These are phyloP conservation scores for Platismatia glauca DNA, from an alignment of 495 filamentous ascomycete genomes.

Conservation along the genomic window DNA sequence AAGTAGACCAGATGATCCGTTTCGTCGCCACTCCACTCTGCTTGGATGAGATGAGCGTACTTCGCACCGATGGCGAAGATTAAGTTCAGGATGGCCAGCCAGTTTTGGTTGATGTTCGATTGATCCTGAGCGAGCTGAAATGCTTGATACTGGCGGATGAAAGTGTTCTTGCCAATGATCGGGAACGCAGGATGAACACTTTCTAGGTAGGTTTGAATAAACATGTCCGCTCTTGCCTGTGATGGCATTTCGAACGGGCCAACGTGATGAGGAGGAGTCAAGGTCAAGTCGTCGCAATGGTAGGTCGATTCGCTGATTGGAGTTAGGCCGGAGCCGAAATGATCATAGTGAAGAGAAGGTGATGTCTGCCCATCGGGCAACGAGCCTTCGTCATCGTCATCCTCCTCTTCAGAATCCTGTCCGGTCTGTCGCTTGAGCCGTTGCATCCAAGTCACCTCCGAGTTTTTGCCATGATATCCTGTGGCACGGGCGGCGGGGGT, in stretches of 20 bases:
- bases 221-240: conserved; percentile 41
- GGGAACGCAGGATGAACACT: conserved; percentile 55
- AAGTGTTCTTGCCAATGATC: conserved; percentile 45
- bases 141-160: conserved; percentile 37
- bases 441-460: conserved; percentile 56
- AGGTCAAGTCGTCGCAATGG: conserved; percentile 49
- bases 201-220: conserved; percentile 49
- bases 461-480: conserved; percentile 59
- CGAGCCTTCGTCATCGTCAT: conserved; percentile 18
- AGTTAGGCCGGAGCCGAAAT: background rate
- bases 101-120: conserved; percentile 34
- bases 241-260: conserved; percentile 48
- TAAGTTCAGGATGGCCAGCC: conserved; percentile 56
- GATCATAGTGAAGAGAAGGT: background rate
- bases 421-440: conserved; percentile 30
- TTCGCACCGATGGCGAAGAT: conserved; percentile 57
- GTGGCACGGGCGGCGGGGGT: conserved; percentile 42
- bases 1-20: conserved; percentile 53
- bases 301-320: conserved; percentile 43
- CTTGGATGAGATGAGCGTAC: conserved; percentile 46
- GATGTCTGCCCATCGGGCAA: conserved; percentile 28
- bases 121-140: conserved; percentile 33
- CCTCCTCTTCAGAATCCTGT: conserved; percentile 25
- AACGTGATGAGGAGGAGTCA: conserved; percentile 40
- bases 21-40: conserved; percentile 39